Conservation (phyloP, 2,329 filamentous ascomycete species). For the Gremmenia infestans region DNA sequence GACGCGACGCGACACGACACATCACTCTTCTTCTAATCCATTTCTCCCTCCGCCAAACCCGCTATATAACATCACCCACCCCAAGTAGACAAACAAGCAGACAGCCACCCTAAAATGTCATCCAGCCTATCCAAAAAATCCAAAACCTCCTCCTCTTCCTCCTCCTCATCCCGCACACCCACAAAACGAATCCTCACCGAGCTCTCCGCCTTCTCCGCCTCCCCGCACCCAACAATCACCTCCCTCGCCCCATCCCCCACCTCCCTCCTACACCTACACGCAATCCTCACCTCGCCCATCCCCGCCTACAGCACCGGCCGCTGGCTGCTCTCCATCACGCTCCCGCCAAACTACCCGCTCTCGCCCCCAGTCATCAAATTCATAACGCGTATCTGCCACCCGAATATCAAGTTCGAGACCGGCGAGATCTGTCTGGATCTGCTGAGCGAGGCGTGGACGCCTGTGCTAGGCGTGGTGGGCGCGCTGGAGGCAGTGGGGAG, state of each 20-base stretch:
- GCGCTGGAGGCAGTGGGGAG: no score
- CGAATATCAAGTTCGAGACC: slow-evolving; percentile 68
- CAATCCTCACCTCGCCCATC: slow-evolving; percentile 49
- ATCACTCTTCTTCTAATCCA: not conserved
- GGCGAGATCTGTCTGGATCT: slow-evolving; percentile 95
- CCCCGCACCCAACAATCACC: slow-evolving; percentile 50
- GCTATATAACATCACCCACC: not conserved
- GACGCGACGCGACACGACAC: not conserved
- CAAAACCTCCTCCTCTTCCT: slow-evolving; percentile 6
- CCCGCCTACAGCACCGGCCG: slow-evolving; percentile 50
- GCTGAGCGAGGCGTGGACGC: slow-evolving; percentile 41
- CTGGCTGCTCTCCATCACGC: slow-evolving; percentile 74
- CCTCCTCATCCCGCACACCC: slow-evolving; percentile 39
- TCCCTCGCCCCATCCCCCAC: slow-evolving; percentile 50
- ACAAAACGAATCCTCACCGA: slow-evolving; percentile 55
- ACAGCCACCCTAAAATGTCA: not conserved
- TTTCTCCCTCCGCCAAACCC: not conserved
- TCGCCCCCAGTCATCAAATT: slow-evolving; percentile 74
- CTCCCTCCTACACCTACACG: slow-evolving; percentile 54
- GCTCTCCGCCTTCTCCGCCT: slow-evolving; percentile 43
- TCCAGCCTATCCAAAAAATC: not conserved
- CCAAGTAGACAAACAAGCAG: not conserved
- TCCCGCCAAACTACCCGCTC: slow-evolving; percentile 76
- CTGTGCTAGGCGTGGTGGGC: no score
- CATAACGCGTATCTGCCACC: slow-evolving; percentile 77